A percentile compares a stretch with the other conserved stretches of the same genome.
These are phyloP conservation scores for Tetraselmis chui DNA, from an alignment of 139 green algal genomes.

Conservation along the genomic window DNA sequence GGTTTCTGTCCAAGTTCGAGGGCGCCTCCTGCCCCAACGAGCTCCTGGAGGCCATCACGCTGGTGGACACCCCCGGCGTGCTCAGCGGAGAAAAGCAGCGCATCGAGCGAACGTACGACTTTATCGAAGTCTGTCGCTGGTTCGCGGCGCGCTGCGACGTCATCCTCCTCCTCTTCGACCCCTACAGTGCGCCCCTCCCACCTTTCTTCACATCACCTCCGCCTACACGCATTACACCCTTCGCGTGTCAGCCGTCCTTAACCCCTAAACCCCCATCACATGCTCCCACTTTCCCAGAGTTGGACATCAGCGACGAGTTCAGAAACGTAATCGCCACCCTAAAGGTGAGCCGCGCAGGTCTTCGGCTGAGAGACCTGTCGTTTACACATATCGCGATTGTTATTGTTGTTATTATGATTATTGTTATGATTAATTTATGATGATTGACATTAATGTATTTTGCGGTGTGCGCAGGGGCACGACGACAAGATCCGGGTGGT, in stretches of 20 bases:
- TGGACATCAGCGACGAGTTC: constrained; percentile 94
- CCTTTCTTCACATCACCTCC: too few species aligned
- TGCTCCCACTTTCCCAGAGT: too few species aligned
- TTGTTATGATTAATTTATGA: too few species aligned
- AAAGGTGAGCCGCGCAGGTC: not conserved
- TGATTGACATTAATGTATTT: too few species aligned
- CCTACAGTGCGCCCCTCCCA: constrained; percentile 59
- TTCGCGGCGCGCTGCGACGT: constrained; percentile 90
- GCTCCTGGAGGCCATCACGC: constrained; percentile 85
- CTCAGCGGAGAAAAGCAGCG: constrained; percentile 93
- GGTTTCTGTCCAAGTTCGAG: constrained; percentile 93
- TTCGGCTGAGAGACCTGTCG: too few species aligned
- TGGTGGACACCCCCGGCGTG: constrained; percentile 92
- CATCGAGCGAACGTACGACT: constrained; percentile 90
- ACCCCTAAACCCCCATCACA: too few species aligned
- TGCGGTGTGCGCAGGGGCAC: constrained; percentile 47
- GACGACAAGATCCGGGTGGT: constrained; percentile 95
- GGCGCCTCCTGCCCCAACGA: constrained; percentile 61
- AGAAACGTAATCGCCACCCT: constrained; percentile 55
- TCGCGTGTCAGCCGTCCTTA: too few species aligned
- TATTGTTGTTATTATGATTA: too few species aligned
- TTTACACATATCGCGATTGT: too few species aligned
- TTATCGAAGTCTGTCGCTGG: constrained; percentile 82
- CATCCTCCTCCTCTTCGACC: constrained; percentile 97
- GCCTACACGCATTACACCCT: too few species aligned